Conservation (phyloP, 2,329 filamentous ascomycete species). For the Myriosclerotinia duriaeana region DNA sequence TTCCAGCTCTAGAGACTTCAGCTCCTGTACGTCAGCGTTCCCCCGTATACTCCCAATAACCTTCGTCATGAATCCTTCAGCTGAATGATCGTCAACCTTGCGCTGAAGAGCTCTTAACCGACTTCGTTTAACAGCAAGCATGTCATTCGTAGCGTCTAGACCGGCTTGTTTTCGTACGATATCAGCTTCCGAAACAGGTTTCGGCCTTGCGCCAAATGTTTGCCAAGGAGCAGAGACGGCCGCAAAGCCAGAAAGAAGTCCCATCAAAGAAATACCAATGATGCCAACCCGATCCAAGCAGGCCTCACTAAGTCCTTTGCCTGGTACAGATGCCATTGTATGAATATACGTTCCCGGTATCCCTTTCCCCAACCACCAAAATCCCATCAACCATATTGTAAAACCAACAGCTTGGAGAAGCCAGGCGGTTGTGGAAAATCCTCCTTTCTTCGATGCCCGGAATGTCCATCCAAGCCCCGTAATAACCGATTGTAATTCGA, state of each 20-base stretch:
- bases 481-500: constrained; percentile 65
- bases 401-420: constrained; percentile 62
- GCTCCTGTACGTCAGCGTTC: constrained; percentile 57
- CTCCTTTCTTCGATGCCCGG: constrained; percentile 55
- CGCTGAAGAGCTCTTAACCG: constrained; percentile 68
- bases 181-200: constrained; percentile 69
- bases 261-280: constrained; percentile 84
- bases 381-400: constrained; percentile 65
- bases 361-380: constrained; percentile 72
- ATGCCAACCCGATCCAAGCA: constrained; percentile 73
- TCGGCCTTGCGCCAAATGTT: constrained; percentile 66
- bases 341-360: constrained; percentile 56
- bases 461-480: constrained; percentile 61
- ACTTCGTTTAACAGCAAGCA: constrained; percentile 73
- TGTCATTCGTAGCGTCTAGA: constrained; percentile 73
- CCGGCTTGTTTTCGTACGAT: constrained; percentile 76
- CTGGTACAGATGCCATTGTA: constrained; percentile 44
- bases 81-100: constrained; percentile 52
- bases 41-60: constrained; percentile 71
- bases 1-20: constrained; percentile 66
- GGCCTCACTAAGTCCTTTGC: constrained; percentile 44
- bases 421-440: constrained; percentile 62
- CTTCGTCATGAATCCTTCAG: constrained; percentile 66
- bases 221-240: constrained; percentile 88
- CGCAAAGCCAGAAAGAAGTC: constrained; percentile 82